Evolutionary conservation across 805 yeast species (phyloP).

Genomic region (Hanseniaspora taiwanica): DNA sequence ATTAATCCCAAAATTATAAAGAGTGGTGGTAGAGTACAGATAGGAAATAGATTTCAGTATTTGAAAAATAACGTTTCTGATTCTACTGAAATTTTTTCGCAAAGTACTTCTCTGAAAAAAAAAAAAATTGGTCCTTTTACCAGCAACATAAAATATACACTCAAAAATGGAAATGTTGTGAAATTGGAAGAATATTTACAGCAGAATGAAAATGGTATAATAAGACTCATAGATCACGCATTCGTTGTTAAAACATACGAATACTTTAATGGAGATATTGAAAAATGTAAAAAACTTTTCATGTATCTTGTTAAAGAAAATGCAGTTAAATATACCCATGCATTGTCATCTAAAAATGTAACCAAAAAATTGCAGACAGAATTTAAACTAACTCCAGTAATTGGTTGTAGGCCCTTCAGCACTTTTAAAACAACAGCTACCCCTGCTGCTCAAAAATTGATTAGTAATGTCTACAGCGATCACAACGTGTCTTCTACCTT

Average conservation of each 20-base stretch:
- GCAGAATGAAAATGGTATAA: constrained; percentile 22
- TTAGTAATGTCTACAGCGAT: too few relatives aligned
- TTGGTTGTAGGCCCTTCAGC: too few relatives aligned
- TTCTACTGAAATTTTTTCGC: background rate
- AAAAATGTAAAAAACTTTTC: background rate
- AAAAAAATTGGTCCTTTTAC: background rate
- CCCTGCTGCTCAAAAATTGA: too few relatives aligned
- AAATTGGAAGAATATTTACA: constrained; percentile 25
- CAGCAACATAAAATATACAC: background rate
- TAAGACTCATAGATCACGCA: constrained; percentile 25
- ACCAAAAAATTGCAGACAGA: background rate
- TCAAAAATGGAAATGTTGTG: constrained; percentile 15
- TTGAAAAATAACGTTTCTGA: constrained; percentile 1
- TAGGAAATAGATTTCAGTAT: constrained; percentile 15
- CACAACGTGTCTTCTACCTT: too few relatives aligned
- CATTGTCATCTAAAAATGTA: background rate
- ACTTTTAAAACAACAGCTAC: too few relatives aligned
- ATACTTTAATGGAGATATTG: constrained; percentile 33
- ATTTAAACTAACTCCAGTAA: background rate
- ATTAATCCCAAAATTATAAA: too few relatives aligned
- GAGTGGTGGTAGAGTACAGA: constrained; percentile 26
- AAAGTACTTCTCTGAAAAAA: constrained; percentile 1
- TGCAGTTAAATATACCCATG: background rate
- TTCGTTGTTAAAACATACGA: constrained; percentile 29
- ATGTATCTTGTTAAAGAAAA: background rate